phyloP scores from a whole-genome alignment of 495 filamentous ascomycete genomes.

The Halenospora varia region DNA sequence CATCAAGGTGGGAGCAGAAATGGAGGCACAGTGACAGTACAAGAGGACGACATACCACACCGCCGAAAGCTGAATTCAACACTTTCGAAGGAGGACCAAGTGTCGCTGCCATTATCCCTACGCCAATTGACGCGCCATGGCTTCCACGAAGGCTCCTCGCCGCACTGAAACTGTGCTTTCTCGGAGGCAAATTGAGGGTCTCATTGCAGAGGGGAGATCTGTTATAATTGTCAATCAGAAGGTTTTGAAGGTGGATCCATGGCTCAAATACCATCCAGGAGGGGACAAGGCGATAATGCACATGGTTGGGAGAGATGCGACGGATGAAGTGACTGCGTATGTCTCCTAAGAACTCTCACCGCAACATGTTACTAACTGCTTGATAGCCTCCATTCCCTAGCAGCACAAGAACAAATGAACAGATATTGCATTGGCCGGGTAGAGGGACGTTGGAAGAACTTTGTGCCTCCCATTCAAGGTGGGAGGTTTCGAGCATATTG shows the following conservation, averaged over 20 bases:
- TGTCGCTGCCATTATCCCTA: neutral
- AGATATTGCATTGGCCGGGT: slow-evolving; percentile 81
- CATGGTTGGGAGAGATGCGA: slow-evolving; percentile 95
- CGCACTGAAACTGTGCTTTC: slow-evolving; percentile 24
- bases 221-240: slow-evolving; percentile 77
- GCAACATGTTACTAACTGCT: neutral
- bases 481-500: slow-evolving; percentile 68
- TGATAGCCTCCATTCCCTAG: slow-evolving; percentile 74
- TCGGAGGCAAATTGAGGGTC: slow-evolving; percentile 74
- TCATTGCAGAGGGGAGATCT: slow-evolving; percentile 81
- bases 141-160: neutral
- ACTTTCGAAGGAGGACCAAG: too few species aligned
- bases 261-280: slow-evolving; percentile 85
- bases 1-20: neutral
- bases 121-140: slow-evolving; percentile 2
- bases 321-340: slow-evolving; percentile 89
- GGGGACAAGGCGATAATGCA: slow-evolving; percentile 90
- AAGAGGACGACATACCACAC: too few species aligned
- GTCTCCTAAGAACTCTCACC: slow-evolving; percentile 31
- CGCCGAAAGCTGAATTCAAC: too few species aligned
- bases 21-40: too few species aligned
- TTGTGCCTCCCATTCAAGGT: slow-evolving; percentile 88
- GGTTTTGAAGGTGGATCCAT: slow-evolving; percentile 84
- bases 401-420: slow-evolving; percentile 73
- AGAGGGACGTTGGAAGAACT: slow-evolving; percentile 81